phyloP scores from a whole-genome alignment of 257 asterid species.

The Forsythia suspensa region DNA sequence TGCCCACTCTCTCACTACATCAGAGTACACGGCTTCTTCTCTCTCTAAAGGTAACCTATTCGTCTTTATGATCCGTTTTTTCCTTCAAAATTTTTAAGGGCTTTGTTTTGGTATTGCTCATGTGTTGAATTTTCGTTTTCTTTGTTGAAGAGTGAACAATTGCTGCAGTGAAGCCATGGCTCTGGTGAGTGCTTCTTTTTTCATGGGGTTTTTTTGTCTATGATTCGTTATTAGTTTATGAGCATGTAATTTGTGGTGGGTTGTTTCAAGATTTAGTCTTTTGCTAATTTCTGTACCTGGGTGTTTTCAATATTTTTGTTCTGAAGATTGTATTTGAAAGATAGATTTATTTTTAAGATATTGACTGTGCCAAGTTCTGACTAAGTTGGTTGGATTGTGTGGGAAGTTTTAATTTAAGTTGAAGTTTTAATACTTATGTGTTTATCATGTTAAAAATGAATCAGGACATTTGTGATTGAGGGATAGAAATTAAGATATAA shows the following conservation, averaged over 20 bases:
- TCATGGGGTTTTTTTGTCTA: background rate
- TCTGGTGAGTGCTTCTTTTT: constrained; percentile 48
- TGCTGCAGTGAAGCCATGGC: constrained; percentile 51
- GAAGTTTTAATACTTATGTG: background rate
- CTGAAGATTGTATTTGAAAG: background rate
- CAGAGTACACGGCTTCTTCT: background rate
- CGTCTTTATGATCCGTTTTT: background rate
- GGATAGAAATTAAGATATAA: background rate
- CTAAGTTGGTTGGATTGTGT: background rate
- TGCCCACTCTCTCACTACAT: background rate
- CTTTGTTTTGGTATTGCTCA: background rate
- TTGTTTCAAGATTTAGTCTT: background rate
- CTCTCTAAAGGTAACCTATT: background rate
- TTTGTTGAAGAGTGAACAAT: constrained; percentile 9
- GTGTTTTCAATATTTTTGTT: background rate
- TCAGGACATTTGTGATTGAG: background rate
- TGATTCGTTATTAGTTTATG: constrained; percentile 23
- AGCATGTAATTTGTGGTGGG: background rate
- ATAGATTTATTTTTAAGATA: too few species aligned
- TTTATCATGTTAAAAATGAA: background rate
- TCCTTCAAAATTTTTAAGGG: background rate
- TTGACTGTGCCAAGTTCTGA: background rate
- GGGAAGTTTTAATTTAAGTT: background rate
- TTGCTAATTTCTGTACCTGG: constrained; percentile 4
- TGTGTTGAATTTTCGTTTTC: background rate